Percentiles rank a stretch among this genome's conserved stretches.
Evolutionary conservation across 768 basidiomycete species (phyloP).

Genomic region (Russula earlei): DNA sequence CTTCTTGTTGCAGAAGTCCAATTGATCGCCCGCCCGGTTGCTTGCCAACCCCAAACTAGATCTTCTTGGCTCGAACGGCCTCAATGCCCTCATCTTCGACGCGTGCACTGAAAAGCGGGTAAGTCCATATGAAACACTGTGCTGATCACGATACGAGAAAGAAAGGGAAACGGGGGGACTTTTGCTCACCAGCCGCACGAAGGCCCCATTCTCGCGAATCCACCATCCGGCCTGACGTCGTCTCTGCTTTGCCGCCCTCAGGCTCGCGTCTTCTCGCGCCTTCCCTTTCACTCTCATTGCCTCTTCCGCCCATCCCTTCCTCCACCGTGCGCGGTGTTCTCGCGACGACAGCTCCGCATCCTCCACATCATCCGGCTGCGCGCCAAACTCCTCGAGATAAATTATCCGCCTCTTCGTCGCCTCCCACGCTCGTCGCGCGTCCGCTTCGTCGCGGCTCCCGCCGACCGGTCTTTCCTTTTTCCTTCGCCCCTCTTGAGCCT

Average conservation of each 20-base stretch:
- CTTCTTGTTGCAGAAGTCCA: not conserved
- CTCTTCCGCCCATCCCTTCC: not conserved
- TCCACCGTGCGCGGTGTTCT: not conserved
- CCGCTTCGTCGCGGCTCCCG: not conserved
- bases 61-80: not conserved
- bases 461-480: not conserved
- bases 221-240: constrained; percentile 5
- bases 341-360: not conserved
- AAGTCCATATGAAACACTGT: not conserved
- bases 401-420: constrained; percentile 6
- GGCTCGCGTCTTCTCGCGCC: not conserved
- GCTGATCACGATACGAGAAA: not conserved
- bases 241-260: not conserved
- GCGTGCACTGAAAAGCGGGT: not conserved
- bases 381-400: constrained; percentile 11
- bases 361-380: not conserved
- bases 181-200: not conserved
- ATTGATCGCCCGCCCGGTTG: not conserved
- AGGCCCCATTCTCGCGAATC: not conserved
- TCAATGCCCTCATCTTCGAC: not conserved
- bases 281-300: not conserved
- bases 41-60: not conserved
- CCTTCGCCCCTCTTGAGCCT: not conserved
- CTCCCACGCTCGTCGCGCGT: constrained; percentile 4
- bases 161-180: not conserved